A percentile compares a stretch with the other conserved stretches of the same genome.
These are phyloP conservation scores for Pulveroboletus ravenelii DNA, from an alignment of 768 basidiomycete genomes.

Conservation along the genomic window DNA sequence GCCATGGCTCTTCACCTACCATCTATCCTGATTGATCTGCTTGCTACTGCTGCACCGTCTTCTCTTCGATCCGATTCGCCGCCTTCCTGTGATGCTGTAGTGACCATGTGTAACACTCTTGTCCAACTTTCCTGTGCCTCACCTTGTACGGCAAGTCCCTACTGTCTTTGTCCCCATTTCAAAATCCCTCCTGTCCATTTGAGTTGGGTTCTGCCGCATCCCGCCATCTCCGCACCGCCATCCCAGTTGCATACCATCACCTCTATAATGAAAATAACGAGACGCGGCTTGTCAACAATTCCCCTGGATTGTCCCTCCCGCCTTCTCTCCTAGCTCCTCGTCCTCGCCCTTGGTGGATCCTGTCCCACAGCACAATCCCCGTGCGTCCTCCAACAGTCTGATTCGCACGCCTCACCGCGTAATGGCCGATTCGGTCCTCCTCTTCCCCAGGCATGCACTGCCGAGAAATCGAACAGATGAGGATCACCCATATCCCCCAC, in stretches of 20 bases:
- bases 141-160: constrained; percentile 6
- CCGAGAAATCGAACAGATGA: constrained; percentile 16
- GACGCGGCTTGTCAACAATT: constrained; percentile 12
- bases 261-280: constrained; percentile 25
- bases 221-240: constrained; percentile 25
- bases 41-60: no score
- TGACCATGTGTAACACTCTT: background rate
- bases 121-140: constrained; percentile 16
- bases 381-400: constrained; percentile 7
- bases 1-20: background rate
- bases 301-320: constrained; percentile 19
- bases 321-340: constrained; percentile 25
- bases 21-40: no score
- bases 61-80: background rate
- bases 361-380: constrained; percentile 20
- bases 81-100: constrained; percentile 19
- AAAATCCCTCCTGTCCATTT: constrained; percentile 3
- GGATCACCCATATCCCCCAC: constrained; percentile 14
- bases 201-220: constrained; percentile 15
- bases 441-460: constrained; percentile 5
- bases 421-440: constrained; percentile 5
- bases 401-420: constrained; percentile 17
- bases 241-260: constrained; percentile 4
- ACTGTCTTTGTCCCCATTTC: constrained; percentile 9
- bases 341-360: constrained; percentile 20